Evolutionary conservation across 257 asterid genomes (phyloP).

Genomic region (Lycium barbarum): DNA sequence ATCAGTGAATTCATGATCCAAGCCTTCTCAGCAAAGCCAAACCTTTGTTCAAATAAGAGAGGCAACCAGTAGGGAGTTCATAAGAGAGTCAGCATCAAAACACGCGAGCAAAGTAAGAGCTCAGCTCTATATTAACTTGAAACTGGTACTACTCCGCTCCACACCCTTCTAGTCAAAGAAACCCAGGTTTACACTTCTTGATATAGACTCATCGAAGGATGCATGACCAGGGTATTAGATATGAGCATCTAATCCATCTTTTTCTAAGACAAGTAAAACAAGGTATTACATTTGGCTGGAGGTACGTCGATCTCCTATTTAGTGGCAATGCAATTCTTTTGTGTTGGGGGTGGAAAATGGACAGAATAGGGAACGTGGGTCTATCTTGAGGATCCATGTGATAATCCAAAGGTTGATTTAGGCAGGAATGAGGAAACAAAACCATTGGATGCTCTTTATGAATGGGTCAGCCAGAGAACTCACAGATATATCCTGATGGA

Average conservation of each 20-base stretch:
- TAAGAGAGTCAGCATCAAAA: not conserved
- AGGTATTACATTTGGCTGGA: not conserved
- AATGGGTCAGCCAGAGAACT: too few species aligned
- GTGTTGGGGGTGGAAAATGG: too few species aligned
- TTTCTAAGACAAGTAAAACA: not conserved
- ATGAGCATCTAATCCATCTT: constrained; percentile 7
- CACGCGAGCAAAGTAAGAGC: not conserved
- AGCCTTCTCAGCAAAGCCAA: not conserved
- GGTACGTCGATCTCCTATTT: not conserved
- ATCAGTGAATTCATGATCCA: not conserved
- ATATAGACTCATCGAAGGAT: not conserved
- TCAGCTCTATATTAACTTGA: not conserved
- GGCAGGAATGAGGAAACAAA: too few species aligned
- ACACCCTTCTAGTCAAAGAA: not conserved
- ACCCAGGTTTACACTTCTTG: not conserved
- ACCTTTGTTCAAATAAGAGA: constrained; percentile 1
- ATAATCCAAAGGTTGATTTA: too few species aligned
- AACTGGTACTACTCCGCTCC: not conserved
- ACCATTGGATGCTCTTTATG: too few species aligned
- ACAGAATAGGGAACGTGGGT: too few species aligned
- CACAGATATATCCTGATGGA: too few species aligned
- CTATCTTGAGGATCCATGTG: too few species aligned
- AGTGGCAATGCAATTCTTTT: not conserved
- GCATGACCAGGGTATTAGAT: not conserved
- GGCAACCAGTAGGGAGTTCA: not conserved